Conservation (phyloP, 495 filamentous ascomycete genomes). For the Penicillium macrosclerotiorum region DNA sequence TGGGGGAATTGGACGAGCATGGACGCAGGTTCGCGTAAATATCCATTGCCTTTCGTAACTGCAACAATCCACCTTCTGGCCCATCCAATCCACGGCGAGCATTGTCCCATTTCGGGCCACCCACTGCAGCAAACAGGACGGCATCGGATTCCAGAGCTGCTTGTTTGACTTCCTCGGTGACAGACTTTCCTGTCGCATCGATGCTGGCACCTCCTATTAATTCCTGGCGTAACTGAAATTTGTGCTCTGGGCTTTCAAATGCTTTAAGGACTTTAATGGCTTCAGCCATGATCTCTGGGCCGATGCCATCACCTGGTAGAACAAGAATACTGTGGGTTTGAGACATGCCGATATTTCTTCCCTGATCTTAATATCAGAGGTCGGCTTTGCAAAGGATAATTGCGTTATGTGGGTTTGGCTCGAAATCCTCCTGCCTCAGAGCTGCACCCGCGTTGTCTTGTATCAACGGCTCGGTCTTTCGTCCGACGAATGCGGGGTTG, state of each 20-base stretch:
- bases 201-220: conserved; percentile 50
- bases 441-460: conserved; percentile 1
- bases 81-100: conserved; percentile 40
- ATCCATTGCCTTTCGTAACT: conserved; percentile 47
- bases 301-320: conserved; percentile 55
- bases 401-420: too few relatives aligned
- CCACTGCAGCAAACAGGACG: conserved; percentile 50
- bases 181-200: conserved; percentile 42
- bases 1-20: conserved; percentile 42
- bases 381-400: too few relatives aligned
- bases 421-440: too few relatives aligned
- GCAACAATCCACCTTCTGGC: conserved; percentile 45
- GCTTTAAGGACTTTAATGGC: conserved; percentile 50
- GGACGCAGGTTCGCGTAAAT: conserved; percentile 52
- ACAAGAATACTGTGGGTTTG: conserved; percentile 48
- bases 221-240: conserved; percentile 43
- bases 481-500: conserved; percentile 23
- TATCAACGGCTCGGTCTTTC: conserved; percentile 20
- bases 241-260: conserved; percentile 36
- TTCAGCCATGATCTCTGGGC: conserved; percentile 53
- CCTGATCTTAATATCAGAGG: background rate
- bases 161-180: conserved; percentile 45
- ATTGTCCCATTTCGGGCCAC: conserved; percentile 51
- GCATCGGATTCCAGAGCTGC: conserved; percentile 42
- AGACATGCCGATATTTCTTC: conserved; percentile 8